Conservation (phyloP, 352 stramenopile species). For the Globisporangium nagaii region DNA sequence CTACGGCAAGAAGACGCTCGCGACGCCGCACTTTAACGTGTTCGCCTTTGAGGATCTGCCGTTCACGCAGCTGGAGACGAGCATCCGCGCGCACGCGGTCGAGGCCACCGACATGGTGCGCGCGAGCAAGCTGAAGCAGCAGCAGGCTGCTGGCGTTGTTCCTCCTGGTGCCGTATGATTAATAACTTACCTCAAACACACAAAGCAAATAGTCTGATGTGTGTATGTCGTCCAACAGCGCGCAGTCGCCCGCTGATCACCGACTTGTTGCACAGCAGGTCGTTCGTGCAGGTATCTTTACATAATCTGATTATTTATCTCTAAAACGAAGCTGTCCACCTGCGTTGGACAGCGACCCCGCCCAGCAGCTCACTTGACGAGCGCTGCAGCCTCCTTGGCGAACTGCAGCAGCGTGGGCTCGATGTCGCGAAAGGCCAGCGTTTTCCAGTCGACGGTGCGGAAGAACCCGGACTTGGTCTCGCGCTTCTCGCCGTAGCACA, state of each 20-base stretch:
- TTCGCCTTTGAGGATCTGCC: slow-evolving; percentile 16
- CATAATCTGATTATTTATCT: too few species aligned
- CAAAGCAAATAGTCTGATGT: too few species aligned
- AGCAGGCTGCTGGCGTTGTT: not conserved
- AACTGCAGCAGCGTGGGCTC: slow-evolving; percentile 30
- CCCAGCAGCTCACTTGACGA: slow-evolving; percentile 8
- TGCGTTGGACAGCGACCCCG: not conserved
- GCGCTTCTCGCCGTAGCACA: slow-evolving; percentile 38
- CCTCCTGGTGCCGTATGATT: too few species aligned
- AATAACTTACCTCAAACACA: too few species aligned
- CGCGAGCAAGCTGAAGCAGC: not conserved
- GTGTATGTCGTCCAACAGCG: too few species aligned
- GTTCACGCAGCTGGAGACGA: slow-evolving; percentile 21
- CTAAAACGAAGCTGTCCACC: too few species aligned
- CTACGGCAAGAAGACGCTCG: slow-evolving; percentile 33
- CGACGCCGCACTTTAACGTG: slow-evolving; percentile 28
- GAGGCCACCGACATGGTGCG: slow-evolving; percentile 17
- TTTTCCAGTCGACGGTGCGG: slow-evolving; percentile 27
- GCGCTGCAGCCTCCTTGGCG: slow-evolving; percentile 19
- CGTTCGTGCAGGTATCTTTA: too few species aligned
- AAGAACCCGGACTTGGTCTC: slow-evolving; percentile 17
- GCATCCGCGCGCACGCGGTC: slow-evolving; percentile 19
- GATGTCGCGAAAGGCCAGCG: slow-evolving; percentile 21
- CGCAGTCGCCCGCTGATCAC: too few species aligned
- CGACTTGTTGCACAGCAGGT: too few species aligned